Evolutionary conservation across 495 filamentous ascomycete species (phyloP).

Genomic region (Penicillium antarcticum): DNA sequence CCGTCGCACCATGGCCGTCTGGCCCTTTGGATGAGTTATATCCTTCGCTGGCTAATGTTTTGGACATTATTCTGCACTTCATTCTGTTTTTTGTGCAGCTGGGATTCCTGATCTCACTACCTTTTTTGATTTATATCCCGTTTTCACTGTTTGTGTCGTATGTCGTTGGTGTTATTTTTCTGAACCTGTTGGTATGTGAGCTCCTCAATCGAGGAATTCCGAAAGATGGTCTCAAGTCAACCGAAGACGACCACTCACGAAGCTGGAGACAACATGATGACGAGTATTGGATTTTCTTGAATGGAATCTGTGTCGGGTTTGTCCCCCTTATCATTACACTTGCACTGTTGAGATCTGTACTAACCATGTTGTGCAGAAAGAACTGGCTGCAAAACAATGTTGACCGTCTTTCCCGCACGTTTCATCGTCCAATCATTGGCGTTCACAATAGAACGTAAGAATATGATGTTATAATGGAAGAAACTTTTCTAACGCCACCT

Average conservation of each 20-base stretch:
- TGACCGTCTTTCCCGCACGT: slow-evolving; percentile 61
- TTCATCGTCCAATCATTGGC: slow-evolving; percentile 64
- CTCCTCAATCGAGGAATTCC: background rate
- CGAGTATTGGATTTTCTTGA: slow-evolving; percentile 75
- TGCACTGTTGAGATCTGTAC: background rate
- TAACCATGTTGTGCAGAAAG: slow-evolving; percentile 13
- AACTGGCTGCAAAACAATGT: slow-evolving; percentile 61
- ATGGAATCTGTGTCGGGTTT: slow-evolving; percentile 63
- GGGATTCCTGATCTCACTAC: slow-evolving; percentile 23
- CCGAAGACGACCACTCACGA: background rate
- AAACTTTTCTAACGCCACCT: background rate
- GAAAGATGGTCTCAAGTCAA: background rate
- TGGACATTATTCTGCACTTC: slow-evolving; percentile 46
- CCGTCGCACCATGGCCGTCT: slow-evolving; percentile 43
- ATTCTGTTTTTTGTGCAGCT: slow-evolving; percentile 34
- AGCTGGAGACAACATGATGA: slow-evolving; percentile 25
- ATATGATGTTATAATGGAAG: background rate
- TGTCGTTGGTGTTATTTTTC: background rate
- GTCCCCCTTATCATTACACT: no score
- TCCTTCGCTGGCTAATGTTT: slow-evolving; percentile 41
- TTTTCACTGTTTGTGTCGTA: background rate
- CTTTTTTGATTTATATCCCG: slow-evolving; percentile 6
- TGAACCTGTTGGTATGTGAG: background rate
- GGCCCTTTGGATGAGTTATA: slow-evolving; percentile 52
- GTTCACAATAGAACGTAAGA: slow-evolving; percentile 66